These are phyloP conservation scores for Prunus mongolica DNA, from an alignment of 306 rosid genomes.

Conservation along the genomic window DNA sequence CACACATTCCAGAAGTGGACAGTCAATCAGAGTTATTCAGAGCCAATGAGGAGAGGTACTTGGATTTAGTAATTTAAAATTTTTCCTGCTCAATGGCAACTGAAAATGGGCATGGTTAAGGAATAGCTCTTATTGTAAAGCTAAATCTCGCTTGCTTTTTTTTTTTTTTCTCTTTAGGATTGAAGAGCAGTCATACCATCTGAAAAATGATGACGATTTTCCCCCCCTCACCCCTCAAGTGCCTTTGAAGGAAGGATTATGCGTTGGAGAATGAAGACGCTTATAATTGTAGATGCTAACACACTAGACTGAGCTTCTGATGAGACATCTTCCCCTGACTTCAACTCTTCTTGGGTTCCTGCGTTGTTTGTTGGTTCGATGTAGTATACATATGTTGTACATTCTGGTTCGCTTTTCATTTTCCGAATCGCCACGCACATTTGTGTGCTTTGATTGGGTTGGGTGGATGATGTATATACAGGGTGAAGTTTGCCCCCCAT, in stretches of 20 bases:
- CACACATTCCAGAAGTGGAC: constrained; percentile 34
- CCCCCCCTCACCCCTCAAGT: constrained; percentile 36
- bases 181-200: constrained; percentile 27
- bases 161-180: constrained; percentile 17
- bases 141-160: neutral
- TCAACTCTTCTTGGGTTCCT: neutral
- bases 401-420: neutral
- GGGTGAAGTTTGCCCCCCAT: constrained; percentile 13
- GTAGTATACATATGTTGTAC: constrained; percentile 2
- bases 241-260: constrained; percentile 9
- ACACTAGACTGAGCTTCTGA: constrained; percentile 5
- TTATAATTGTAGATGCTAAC: constrained; percentile 5
- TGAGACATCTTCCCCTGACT: neutral
- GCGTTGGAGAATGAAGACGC: constrained; percentile 1
- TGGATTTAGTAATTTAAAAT: constrained; percentile 8
- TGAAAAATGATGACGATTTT: constrained; percentile 39
- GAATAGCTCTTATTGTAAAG: constrained; percentile 31
- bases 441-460: neutral
- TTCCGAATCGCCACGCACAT: neutral
- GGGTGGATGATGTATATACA: constrained; percentile 11
- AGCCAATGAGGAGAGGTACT: constrained; percentile 52
- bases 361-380: neutral
- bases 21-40: constrained; percentile 23
- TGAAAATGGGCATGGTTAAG: neutral
- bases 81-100: neutral